Conservation (phyloP, 1,139 yeast species). For the Hyphopichia wangnamkhiaoensis region DNA sequence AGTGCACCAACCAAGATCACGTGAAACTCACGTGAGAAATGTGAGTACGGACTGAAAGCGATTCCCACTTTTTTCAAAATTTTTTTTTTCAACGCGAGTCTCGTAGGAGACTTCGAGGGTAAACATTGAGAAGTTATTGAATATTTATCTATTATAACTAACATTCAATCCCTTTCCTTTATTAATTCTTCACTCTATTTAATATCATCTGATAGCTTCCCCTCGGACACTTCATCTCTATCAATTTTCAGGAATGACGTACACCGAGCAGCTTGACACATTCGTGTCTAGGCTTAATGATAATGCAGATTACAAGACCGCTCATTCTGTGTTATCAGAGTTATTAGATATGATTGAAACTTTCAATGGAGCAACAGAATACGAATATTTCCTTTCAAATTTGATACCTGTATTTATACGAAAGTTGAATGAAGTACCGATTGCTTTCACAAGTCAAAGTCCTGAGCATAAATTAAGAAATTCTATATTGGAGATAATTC, state of each 20-base stretch:
- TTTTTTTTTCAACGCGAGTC: slow-evolving; percentile 1
- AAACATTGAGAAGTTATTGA: neutral
- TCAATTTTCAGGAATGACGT: slow-evolving; percentile 34
- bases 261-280: slow-evolving; percentile 54
- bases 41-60: slow-evolving; percentile 8
- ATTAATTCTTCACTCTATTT: too few relatives aligned
- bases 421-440: slow-evolving; percentile 66
- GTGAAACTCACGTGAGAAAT: slow-evolving; percentile 11
- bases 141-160: neutral
- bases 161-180: too few relatives aligned
- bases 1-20: slow-evolving; percentile 6
- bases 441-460: slow-evolving; percentile 64
- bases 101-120: neutral
- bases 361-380: slow-evolving; percentile 77
- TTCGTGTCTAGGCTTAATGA: slow-evolving; percentile 59
- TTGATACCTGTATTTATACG: slow-evolving; percentile 63
- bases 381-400: slow-evolving; percentile 64
- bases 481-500: slow-evolving; percentile 74
- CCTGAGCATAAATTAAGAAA: slow-evolving; percentile 76
- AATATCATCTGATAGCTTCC: too few relatives aligned
- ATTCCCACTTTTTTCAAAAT: slow-evolving; percentile 19
- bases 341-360: slow-evolving; percentile 83
- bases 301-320: slow-evolving; percentile 53
- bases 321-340: slow-evolving; percentile 73
- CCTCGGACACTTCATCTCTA: too few relatives aligned